Percentiles rank a stretch among this genome's conserved stretches.
phyloP scores from a whole-genome alignment of 2,329 filamentous ascomycete species.

The Penicillium fuscoglaucum region DNA sequence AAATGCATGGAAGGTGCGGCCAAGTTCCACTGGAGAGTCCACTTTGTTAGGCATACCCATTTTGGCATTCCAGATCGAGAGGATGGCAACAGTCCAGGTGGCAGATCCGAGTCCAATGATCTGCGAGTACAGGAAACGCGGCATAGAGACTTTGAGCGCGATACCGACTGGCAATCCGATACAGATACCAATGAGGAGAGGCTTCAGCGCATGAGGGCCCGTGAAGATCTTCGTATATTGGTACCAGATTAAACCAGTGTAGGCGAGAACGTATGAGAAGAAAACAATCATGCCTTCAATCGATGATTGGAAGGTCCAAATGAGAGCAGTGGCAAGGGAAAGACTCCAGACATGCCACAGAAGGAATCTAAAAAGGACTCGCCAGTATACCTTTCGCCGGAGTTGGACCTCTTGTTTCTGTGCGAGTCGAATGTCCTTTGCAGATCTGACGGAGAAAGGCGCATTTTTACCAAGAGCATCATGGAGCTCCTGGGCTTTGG shows the following conservation, averaged over 20 bases:
- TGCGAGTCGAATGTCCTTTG: slow-evolving; percentile 46
- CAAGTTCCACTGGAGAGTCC: slow-evolving; percentile 35
- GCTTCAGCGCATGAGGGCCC: slow-evolving; percentile 51
- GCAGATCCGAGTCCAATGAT: slow-evolving; percentile 51
- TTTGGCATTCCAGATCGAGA: slow-evolving; percentile 51
- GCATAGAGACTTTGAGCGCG: slow-evolving; percentile 42
- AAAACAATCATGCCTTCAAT: slow-evolving; percentile 51
- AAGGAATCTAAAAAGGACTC: slow-evolving; percentile 51
- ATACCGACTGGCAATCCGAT: slow-evolving; percentile 52
- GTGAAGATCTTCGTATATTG: slow-evolving; percentile 57
- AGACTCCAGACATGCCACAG: slow-evolving; percentile 56
- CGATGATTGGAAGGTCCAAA: slow-evolving; percentile 54
- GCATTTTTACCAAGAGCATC: slow-evolving; percentile 46
- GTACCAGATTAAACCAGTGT: slow-evolving; percentile 56
- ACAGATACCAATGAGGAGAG: slow-evolving; percentile 48
- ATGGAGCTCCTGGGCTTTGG: slow-evolving; percentile 55
- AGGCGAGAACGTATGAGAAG: slow-evolving; percentile 50
- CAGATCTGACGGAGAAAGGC: slow-evolving; percentile 43
- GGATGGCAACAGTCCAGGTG: slow-evolving; percentile 55
- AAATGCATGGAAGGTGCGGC: slow-evolving; percentile 46
- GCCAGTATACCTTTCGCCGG: slow-evolving; percentile 54
- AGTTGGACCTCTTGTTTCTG: slow-evolving; percentile 49
- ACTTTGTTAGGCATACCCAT: slow-evolving; percentile 49
- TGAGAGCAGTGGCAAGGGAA: slow-evolving; percentile 50
- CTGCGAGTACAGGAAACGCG: slow-evolving; percentile 47